These are phyloP conservation scores for Diaporthe sp. DNA, from an alignment of 2,329 filamentous ascomycete species.

Conservation along the genomic window DNA sequence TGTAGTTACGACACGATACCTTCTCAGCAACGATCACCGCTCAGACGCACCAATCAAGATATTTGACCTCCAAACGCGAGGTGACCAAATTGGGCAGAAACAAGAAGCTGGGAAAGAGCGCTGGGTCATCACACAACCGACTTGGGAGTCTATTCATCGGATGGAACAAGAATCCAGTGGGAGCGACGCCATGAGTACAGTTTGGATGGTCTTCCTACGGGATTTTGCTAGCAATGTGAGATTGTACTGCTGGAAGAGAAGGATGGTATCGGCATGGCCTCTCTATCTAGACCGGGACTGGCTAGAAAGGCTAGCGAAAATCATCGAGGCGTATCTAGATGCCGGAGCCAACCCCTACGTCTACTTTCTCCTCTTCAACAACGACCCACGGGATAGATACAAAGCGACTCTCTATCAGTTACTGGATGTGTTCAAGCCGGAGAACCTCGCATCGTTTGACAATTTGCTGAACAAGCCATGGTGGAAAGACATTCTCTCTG, in stretches of 20 bases:
- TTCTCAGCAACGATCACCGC: background rate
- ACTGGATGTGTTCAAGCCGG: constrained; percentile 2
- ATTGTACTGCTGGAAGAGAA: constrained; percentile 10
- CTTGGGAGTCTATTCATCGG: too few species aligned
- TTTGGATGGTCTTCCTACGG: constrained; percentile 7
- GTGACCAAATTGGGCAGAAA: too few species aligned
- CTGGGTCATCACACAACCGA: too few species aligned
- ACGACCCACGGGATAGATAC: background rate
- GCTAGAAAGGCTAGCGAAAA: constrained; percentile 4
- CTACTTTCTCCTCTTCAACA: background rate
- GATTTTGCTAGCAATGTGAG: constrained; percentile 18
- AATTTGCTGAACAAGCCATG: constrained; percentile 1
- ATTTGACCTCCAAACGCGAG: background rate
- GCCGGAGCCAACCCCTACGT: constrained; percentile 6
- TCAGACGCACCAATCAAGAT: background rate
- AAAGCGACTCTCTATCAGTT: background rate
- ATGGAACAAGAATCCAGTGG: too few species aligned
- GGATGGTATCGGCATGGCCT: background rate
- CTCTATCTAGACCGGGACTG: background rate
- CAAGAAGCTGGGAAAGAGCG: too few species aligned
- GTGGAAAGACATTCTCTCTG: background rate
- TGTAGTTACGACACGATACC: background rate
- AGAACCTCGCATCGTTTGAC: background rate
- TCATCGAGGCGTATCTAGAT: background rate
- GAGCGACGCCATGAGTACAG: background rate